Evolutionary conservation across 768 basidiomycete species (phyloP), one percentile per base, ranked within the genome.

Genomic region (Tylopilus subfusipes): DNA sequence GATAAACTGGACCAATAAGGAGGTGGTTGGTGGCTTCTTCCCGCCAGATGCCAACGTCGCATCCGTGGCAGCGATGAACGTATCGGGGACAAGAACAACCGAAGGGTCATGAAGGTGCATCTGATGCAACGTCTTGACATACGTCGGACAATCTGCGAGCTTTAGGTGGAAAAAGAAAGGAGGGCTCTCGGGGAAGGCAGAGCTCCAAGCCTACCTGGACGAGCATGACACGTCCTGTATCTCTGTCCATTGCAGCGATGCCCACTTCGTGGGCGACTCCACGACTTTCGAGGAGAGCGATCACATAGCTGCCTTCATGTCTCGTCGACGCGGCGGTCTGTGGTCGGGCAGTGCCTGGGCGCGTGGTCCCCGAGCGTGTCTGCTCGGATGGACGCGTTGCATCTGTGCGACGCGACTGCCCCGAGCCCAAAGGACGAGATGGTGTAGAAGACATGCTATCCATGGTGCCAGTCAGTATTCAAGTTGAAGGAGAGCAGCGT

Each of bases 131-230:
- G 90, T 90, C 69, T 93, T 93, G 55, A 92, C 85, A 58, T 93
- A 95, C 14, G 93, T 93, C 52, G 90, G 84, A 54, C 87, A 87
- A 65, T 97, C 94, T 33, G 86, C 83, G 29, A 93, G 77, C 90
- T 95, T 54, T 18, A 31, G 40, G 14, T 10, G 21, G 4, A 42
- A 21, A 22, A 49, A 43, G 31, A n/a, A 33, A 38, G 7, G 21
- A 36, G 51, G 53, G 43, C 29, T 34, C 36, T 22, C 19, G 21
- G 25, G 34, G 48, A 53, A 44, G 31, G 42, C 36, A n/a, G 34
- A 36, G 10, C 50, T 21, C 36, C 39, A 24, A 45, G 11, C 63
- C n/a, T 45, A 87, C 92, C 79, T 96, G 93, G 18, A 92, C 83
- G 16, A 95, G 74, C 67, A 83, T 77, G 19, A 88, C 86, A 25